Evolutionary conservation across 495 filamentous ascomycete species (phyloP), one percentile per base, ranked within the genome.

Genomic region (Clavariopsis aquatica): DNA sequence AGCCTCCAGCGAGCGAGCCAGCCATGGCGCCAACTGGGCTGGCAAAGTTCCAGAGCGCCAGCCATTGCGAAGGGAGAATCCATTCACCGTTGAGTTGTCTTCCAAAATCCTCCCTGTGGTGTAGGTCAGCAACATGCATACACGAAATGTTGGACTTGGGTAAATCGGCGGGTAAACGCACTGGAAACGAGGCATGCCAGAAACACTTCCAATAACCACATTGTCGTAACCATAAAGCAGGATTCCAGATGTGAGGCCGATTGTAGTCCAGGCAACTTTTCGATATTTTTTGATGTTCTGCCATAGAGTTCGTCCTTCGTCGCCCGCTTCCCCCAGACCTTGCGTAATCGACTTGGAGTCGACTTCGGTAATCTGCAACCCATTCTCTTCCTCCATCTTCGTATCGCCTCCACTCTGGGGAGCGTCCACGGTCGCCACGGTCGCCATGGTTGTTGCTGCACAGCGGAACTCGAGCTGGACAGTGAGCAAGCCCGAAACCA

Each of bases 191-290:
- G 77, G 77, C 75, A 82, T 78, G 4, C 77, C 75, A n/a, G 79
- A 76, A 3, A 79, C 75, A 47, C 74, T 77, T 8, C 75, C 77
- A 24, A 82, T 78, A 26, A 82, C 78, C n/a, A 77, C 79, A n/a
- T 77, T 66, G 38, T 82, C 80, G 65, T 79, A 82, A 46, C 80
- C 80, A 47, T 78, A 81, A 5, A 81, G 73, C n/a, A 82, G 63
- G 47, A 71, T 71, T 26, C 58, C 64, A 17, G 24, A 38, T 15
- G 64, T 52, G 24, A 67, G 20, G 24, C 29, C 58, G n/a, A 67
- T 24, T 2, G 54, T 62, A 31, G 23, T 31, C 22, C 52, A 27
- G 22, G 52, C 58, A 7, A 67, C 64, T 41, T 67, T 67, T 1
- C 64, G 57, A 54, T 67, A 67, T 26, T 62, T 67, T 26, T 62